These are phyloP conservation scores for Colletotrichum shisoi DNA, from an alignment of 2,329 filamentous ascomycete genomes.

Conservation along the genomic window DNA sequence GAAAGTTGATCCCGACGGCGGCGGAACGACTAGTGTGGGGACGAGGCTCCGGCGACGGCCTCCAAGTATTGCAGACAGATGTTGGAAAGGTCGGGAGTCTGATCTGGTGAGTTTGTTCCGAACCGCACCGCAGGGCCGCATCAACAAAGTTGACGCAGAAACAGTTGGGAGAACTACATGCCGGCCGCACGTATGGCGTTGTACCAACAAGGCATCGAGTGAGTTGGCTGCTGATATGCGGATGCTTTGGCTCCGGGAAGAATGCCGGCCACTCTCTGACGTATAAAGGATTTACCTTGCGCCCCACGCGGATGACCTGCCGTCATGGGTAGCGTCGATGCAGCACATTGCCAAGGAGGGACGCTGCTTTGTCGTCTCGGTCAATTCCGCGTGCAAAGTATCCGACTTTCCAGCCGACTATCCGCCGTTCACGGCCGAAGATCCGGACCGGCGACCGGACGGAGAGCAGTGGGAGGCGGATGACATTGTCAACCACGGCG, in stretches of 20 bases:
- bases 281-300: constrained; percentile 46
- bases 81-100: constrained; percentile 53
- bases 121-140: neutral
- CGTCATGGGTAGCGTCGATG: constrained; percentile 52
- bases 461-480: constrained; percentile 49
- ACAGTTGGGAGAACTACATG: constrained; percentile 55
- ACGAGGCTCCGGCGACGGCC: constrained; percentile 51
- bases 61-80: constrained; percentile 51
- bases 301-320: constrained; percentile 47
- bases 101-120: constrained; percentile 46
- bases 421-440: constrained; percentile 51
- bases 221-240: constrained; percentile 21
- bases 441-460: constrained; percentile 51
- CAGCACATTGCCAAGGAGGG: constrained; percentile 57
- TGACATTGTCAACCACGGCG: constrained; percentile 52
- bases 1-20: constrained; percentile 50
- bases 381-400: constrained; percentile 53
- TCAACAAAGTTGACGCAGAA: constrained; percentile 6
- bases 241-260: neutral
- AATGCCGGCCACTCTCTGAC: neutral
- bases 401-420: constrained; percentile 54
- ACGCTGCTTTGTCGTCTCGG: constrained; percentile 53
- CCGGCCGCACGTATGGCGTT: constrained; percentile 52
- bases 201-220: constrained; percentile 55
- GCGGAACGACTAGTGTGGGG: constrained; percentile 58